These are phyloP conservation scores for Wickerhamiella azyma DNA, from an alignment of 805 yeast species.

Conservation along the genomic window DNA sequence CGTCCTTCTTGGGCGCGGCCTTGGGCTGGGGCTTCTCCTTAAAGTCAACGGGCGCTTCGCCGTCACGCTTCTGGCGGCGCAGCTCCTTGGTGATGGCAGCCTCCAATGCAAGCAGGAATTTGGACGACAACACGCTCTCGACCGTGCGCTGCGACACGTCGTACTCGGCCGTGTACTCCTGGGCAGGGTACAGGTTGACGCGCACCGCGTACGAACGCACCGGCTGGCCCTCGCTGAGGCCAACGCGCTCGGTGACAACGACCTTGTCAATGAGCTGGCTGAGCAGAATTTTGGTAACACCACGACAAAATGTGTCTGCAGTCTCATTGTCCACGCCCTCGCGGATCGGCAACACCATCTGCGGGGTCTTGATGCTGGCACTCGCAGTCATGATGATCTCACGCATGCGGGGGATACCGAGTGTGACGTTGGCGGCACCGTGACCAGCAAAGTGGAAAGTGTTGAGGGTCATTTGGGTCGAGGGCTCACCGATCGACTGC, in stretches of 20 bases:
- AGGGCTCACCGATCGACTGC: slow-evolving; percentile 97
- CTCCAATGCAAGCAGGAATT: slow-evolving; percentile 62
- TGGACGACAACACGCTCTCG: slow-evolving; percentile 45
- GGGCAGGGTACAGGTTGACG: slow-evolving; percentile 57
- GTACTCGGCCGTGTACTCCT: slow-evolving; percentile 76
- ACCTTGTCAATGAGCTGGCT: slow-evolving; percentile 83
- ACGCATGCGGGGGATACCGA: slow-evolving; percentile 99
- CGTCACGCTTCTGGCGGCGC: slow-evolving; percentile 53
- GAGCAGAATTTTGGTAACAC: slow-evolving; percentile 68
- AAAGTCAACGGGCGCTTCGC: slow-evolving; percentile 28
- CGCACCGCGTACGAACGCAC: slow-evolving; percentile 64
- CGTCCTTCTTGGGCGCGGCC: slow-evolving; percentile 39
- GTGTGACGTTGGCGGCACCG: slow-evolving; percentile 98
- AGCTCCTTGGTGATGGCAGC: slow-evolving; percentile 63
- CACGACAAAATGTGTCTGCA: slow-evolving; percentile 88
- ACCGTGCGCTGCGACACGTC: slow-evolving; percentile 73
- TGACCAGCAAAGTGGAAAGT: slow-evolving; percentile 99
- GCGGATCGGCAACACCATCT: slow-evolving; percentile 83
- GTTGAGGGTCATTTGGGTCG: slow-evolving; percentile 96
- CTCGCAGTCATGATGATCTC: slow-evolving; percentile 99
- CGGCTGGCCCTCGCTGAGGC: slow-evolving; percentile 36
- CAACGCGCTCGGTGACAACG: slow-evolving; percentile 77
- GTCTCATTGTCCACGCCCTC: slow-evolving; percentile 67
- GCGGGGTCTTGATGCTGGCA: slow-evolving; percentile 92
- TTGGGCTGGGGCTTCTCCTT: slow-evolving; percentile 26